These are phyloP conservation scores for Viridothelium virens DNA, from an alignment of 495 filamentous ascomycete species.

Conservation along the genomic window DNA sequence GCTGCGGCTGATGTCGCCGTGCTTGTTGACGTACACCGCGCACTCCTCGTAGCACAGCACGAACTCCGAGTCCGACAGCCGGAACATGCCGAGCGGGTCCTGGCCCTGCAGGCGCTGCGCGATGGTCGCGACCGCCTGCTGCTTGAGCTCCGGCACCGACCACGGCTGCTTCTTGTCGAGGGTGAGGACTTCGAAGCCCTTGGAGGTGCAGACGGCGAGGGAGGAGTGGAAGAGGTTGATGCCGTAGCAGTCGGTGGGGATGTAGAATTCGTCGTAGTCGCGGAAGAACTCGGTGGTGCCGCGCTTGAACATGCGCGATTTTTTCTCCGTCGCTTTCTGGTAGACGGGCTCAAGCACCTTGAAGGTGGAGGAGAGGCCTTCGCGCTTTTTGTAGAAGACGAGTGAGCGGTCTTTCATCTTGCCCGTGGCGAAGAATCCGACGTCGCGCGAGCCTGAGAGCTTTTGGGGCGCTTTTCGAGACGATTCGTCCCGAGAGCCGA, in stretches of 20 bases:
- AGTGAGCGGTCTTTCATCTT: constrained; percentile 93
- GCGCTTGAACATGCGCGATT: constrained; percentile 45
- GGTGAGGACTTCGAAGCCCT: constrained; percentile 92
- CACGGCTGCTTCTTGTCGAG: constrained; percentile 91
- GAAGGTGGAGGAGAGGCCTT: constrained; percentile 84
- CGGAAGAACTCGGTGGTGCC: constrained; percentile 92
- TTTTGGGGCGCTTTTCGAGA: constrained; percentile 78
- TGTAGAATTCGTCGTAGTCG: constrained; percentile 98
- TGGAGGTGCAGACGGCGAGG: constrained; percentile 80
- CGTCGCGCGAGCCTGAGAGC: constrained; percentile 76
- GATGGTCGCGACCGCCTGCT: constrained; percentile 69
- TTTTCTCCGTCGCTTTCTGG: constrained; percentile 75
- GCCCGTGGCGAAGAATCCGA: constrained; percentile 90
- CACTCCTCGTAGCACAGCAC: constrained; percentile 90
- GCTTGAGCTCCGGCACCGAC: constrained; percentile 78
- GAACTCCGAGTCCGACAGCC: constrained; percentile 86
- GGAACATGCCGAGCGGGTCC: constrained; percentile 90
- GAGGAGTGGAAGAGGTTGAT: constrained; percentile 93
- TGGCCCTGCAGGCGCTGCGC: constrained; percentile 70
- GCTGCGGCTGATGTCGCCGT: constrained; percentile 83
- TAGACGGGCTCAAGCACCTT: constrained; percentile 89
- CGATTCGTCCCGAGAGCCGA: constrained; percentile 56
- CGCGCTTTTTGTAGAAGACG: constrained; percentile 94
- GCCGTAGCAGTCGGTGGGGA: constrained; percentile 88
- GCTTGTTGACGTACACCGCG: constrained; percentile 95